Evolutionary conservation across 495 filamentous ascomycete genomes (phyloP).

Genomic region (Neurospora sublineolata): DNA sequence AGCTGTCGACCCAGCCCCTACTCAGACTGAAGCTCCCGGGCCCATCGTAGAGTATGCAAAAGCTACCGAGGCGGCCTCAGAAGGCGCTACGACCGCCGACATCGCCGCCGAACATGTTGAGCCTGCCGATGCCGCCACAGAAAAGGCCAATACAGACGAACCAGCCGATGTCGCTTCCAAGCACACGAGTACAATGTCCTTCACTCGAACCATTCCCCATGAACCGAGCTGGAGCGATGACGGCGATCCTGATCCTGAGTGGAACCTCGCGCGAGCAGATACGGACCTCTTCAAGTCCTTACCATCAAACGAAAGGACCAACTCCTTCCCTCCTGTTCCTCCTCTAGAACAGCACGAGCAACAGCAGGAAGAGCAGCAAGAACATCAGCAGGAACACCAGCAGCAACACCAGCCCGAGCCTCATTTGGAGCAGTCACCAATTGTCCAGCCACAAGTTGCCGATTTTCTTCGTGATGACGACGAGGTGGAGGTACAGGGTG

Average conservation of each 20-base stretch:
- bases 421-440: constrained; percentile 12
- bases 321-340: constrained; percentile 51
- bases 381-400: constrained; percentile 24
- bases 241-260: constrained; percentile 39
- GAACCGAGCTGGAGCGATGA: constrained; percentile 46
- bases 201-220: constrained; percentile 39
- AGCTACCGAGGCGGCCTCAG: neutral
- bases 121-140: constrained; percentile 12
- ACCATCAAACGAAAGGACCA: constrained; percentile 41
- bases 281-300: constrained; percentile 47
- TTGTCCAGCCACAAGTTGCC: constrained; percentile 10
- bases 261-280: constrained; percentile 35
- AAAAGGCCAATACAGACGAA: constrained; percentile 8
- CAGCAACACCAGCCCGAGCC: constrained; percentile 26
- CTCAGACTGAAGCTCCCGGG: neutral
- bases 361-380: constrained; percentile 32
- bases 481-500: constrained; percentile 18
- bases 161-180: constrained; percentile 24
- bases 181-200: constrained; percentile 40
- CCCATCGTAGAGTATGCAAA: neutral
- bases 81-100: neutral
- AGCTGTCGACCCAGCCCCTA: neutral
- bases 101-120: constrained; percentile 17
- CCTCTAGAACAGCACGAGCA: constrained; percentile 20
- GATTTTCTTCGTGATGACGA: constrained; percentile 19